These are phyloP conservation scores for Termitomyces sp. DNA, from an alignment of 768 basidiomycete genomes.

Conservation along the genomic window DNA sequence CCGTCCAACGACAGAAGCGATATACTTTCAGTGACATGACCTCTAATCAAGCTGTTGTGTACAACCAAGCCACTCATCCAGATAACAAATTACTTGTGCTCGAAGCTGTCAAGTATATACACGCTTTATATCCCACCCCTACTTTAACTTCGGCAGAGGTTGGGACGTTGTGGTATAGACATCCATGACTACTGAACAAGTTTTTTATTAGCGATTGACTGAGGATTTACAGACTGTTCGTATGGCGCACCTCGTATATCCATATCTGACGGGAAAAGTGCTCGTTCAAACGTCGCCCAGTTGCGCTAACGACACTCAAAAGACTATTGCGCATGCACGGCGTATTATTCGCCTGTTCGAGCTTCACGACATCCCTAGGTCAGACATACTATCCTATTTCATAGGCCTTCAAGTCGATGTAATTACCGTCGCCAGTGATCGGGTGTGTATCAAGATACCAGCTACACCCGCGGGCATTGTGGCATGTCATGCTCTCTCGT, in stretches of 20 bases:
- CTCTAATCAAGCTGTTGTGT: slow-evolving; percentile 46
- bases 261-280: slow-evolving; percentile 38
- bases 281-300: slow-evolving; percentile 44
- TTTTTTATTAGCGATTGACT: slow-evolving; percentile 19
- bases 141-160: background rate
- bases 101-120: slow-evolving; percentile 28
- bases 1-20: slow-evolving; percentile 28
- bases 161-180: slow-evolving; percentile 33
- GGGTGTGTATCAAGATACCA: slow-evolving; percentile 60
- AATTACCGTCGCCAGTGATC: too few species aligned
- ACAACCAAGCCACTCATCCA: slow-evolving; percentile 28
- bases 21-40: slow-evolving; percentile 48
- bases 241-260: slow-evolving; percentile 39
- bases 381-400: too few species aligned
- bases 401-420: too few species aligned
- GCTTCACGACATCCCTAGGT: slow-evolving; percentile 40
- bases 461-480: slow-evolving; percentile 48
- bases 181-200: too few species aligned
- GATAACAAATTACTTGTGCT: slow-evolving; percentile 28
- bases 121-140: slow-evolving; percentile 8
- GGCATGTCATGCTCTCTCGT: slow-evolving; percentile 43
- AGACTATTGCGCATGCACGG: slow-evolving; percentile 39
- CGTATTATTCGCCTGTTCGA: slow-evolving; percentile 38
- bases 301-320: slow-evolving; percentile 36
- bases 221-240: too few species aligned